Conservation (phyloP, 805 yeast species). For the Teunomyces tritomae region DNA sequence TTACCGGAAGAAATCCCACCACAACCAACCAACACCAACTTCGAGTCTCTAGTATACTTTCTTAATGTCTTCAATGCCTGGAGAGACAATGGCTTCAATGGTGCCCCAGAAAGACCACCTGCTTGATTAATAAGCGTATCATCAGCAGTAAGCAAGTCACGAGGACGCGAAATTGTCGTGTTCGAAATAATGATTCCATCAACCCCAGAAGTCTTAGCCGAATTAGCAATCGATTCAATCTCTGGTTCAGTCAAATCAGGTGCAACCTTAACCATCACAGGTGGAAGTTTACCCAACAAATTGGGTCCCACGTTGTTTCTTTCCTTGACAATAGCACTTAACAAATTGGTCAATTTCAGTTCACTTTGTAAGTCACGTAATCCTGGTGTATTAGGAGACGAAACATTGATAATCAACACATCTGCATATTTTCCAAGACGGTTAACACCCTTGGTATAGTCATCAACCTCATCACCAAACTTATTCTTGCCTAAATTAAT, state of each 20-base stretch:
- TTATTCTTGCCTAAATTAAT: constrained; percentile 92
- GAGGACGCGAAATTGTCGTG: constrained; percentile 86
- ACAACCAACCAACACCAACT: constrained; percentile 81
- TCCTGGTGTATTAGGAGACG: constrained; percentile 96
- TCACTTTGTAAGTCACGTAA: constrained; percentile 82
- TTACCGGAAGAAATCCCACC: constrained; percentile 89
- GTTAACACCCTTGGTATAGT: constrained; percentile 81
- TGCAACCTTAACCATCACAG: constrained; percentile 86
- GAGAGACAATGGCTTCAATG: constrained; percentile 77
- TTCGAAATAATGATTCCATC: constrained; percentile 93
- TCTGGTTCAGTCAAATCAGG: constrained; percentile 87
- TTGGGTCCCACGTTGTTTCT: constrained; percentile 52
- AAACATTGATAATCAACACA: constrained; percentile 84
- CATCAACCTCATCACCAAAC: constrained; percentile 84
- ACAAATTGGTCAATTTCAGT: constrained; percentile 62
- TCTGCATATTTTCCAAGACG: constrained; percentile 83
- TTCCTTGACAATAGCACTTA: constrained; percentile 64
- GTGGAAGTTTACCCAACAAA: constrained; percentile 55
- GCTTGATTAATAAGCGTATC: constrained; percentile 47
- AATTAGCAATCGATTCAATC: constrained; percentile 74
- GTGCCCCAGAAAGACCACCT: constrained; percentile 94
- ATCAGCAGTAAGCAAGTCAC: constrained; percentile 48
- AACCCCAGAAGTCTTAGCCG: constrained; percentile 72
- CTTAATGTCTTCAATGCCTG: constrained; percentile 69
- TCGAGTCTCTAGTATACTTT: constrained; percentile 70